Evolutionary conservation across 148 eudicot genomes (phyloP).

Genomic region (Rhododendron vialii): DNA sequence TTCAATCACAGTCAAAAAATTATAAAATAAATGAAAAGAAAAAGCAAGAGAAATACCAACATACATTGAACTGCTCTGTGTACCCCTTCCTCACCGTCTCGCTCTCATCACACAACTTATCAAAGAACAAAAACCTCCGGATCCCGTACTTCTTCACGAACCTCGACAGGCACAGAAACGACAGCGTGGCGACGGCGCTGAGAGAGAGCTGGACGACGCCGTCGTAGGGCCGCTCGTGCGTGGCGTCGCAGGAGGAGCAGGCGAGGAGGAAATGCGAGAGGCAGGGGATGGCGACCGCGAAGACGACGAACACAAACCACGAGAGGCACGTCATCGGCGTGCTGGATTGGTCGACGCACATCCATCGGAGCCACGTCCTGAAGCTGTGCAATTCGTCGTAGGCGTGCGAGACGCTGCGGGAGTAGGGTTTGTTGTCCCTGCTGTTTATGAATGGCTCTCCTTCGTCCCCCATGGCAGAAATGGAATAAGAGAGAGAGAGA

Average conservation of each 20-base stretch:
- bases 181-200: slow-evolving; percentile 53
- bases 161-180: slow-evolving; percentile 53
- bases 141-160: slow-evolving; percentile 64
- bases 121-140: slow-evolving; percentile 77
- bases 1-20: background rate
- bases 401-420: slow-evolving; percentile 46
- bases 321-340: slow-evolving; percentile 34
- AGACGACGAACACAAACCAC: slow-evolving; percentile 46
- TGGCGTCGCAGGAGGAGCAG: slow-evolving; percentile 57
- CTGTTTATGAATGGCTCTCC: background rate
- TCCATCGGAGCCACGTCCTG: slow-evolving; percentile 59
- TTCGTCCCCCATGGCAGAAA: slow-evolving; percentile 20
- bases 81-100: slow-evolving; percentile 66
- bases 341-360: slow-evolving; percentile 84
- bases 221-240: slow-evolving; percentile 61
- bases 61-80: slow-evolving; percentile 71
- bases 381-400: slow-evolving; percentile 62
- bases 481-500: background rate
- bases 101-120: slow-evolving; percentile 79
- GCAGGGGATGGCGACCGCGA: slow-evolving; percentile 56
- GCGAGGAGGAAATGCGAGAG: slow-evolving; percentile 69
- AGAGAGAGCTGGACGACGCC: slow-evolving; percentile 67
- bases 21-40: background rate
- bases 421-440: slow-evolving; percentile 13
- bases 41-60: background rate